These are phyloP conservation scores for Eucalyptus grandis DNA, from an alignment of 345 rosid genomes.

Conservation along the genomic window DNA sequence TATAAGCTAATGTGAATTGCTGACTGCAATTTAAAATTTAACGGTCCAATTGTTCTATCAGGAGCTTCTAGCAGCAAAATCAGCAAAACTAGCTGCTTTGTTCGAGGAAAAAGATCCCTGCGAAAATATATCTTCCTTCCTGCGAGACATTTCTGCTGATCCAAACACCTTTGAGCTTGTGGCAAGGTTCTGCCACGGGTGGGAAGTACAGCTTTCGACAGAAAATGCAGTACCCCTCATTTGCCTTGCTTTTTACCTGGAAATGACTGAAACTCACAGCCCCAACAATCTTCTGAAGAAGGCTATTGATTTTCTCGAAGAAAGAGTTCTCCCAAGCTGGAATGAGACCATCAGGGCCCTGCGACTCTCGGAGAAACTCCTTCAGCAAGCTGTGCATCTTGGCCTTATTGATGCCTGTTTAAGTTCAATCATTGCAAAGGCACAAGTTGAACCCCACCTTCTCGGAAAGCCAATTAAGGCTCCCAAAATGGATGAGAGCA, in stretches of 20 bases:
- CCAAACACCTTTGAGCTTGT: conserved; percentile 48
- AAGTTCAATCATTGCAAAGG: conserved; percentile 43
- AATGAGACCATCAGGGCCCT: conserved; percentile 60
- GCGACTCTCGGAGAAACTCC: conserved; percentile 10
- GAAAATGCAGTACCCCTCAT: conserved; percentile 52
- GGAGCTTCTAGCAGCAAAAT: conserved; percentile 56
- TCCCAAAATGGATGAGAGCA: not conserved
- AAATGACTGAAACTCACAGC: conserved; percentile 60
- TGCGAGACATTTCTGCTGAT: conserved; percentile 41
- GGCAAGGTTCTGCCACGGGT: conserved; percentile 61
- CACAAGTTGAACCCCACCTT: conserved; percentile 41
- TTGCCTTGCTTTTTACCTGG: conserved; percentile 45
- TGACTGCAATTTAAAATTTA: not conserved
- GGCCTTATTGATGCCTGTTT: conserved; percentile 55
- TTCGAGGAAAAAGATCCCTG: conserved; percentile 23
- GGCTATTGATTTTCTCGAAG: conserved; percentile 33
- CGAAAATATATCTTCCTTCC: conserved; percentile 12
- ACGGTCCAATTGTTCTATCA: not conserved
- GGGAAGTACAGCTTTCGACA: conserved; percentile 21
- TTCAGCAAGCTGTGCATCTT: conserved; percentile 21
- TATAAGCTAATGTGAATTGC: not conserved
- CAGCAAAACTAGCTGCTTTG: conserved; percentile 43
- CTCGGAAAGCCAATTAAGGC: conserved; percentile 42
- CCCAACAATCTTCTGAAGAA: conserved; percentile 37
- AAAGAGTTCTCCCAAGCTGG: conserved; percentile 60